Evolutionary conservation across 495 filamentous ascomycete genomes (phyloP), one percentile per base, ranked within the genome.

Genomic region (Ramalina intermedia): DNA sequence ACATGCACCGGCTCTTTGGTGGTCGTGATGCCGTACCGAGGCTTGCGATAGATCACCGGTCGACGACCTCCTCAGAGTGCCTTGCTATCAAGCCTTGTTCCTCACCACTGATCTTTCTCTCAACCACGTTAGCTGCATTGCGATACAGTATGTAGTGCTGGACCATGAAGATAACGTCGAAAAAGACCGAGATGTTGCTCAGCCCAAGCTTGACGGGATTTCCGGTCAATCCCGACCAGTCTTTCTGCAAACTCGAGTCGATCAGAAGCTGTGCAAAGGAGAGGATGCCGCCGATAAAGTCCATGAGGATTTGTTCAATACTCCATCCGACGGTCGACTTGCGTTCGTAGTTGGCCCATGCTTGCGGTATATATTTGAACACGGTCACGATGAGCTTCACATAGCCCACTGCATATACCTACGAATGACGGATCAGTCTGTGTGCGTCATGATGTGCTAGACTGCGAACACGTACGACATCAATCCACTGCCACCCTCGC

Each of bases 331-430:
- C 65, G 2, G 91, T 98, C 35, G 85, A 89, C 51, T 80, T 71
- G 43, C 86, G 83, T 59, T 76, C 73, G 57, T 84, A 88, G 66
- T 96, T 96, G 52, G 82, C 69, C 53, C 78, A 70, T 11, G 81
- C 80, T 66, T 98, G 91, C 12, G 91, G 93, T 36, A 84, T 74
- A 64, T 96, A 98, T 62, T 98, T 98, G 56, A 94, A 70, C 4
- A 94, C 59, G 1, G 87, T 94, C 40, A 94, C 75, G 20, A 88
- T 55, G n/a, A 98, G 69, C 63, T 98, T 98, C 62, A 91, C 72
- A 57, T 87, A 94, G 16, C 82, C 82, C 20, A 91, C 64, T 13
- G 77, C 71, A 65, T 96, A 96, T 39, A 93, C 71, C 83, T 85
- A 51, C 13, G 29, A 14, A 37, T 29, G 16, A 37, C 26, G 4